Evolutionary conservation across 2,329 filamentous ascomycete genomes (phyloP).

Genomic region (Dactylellina haptotyla): DNA sequence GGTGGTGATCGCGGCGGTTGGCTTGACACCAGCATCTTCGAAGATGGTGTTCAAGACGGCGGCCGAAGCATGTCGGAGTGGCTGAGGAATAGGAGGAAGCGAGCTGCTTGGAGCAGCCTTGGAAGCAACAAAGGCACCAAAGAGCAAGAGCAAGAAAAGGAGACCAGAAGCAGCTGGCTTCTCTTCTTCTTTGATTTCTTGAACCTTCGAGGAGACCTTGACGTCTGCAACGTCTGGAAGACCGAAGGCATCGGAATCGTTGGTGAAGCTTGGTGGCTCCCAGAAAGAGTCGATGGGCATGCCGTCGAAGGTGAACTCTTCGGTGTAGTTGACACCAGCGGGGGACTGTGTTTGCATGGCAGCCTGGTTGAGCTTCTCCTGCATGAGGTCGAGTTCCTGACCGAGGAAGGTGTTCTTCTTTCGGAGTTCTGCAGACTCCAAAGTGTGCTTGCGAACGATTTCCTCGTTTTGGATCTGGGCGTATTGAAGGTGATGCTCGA

Average conservation of each 20-base stretch:
- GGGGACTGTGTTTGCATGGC: conserved; percentile 63
- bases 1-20: conserved; percentile 55
- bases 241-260: conserved; percentile 72
- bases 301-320: conserved; percentile 84
- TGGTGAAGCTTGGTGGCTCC: conserved; percentile 78
- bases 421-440: conserved; percentile 88
- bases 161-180: conserved; percentile 80
- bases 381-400: conserved; percentile 72
- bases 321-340: conserved; percentile 67
- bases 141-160: conserved; percentile 77
- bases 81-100: conserved; percentile 81
- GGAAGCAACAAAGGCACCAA: conserved; percentile 94
- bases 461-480: conserved; percentile 90
- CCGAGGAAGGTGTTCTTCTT: conserved; percentile 89
- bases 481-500: conserved; percentile 77
- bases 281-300: conserved; percentile 83
- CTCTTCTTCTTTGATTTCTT: conserved; percentile 71
- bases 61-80: conserved; percentile 80
- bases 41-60: conserved; percentile 81
- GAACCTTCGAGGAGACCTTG: conserved; percentile 66
- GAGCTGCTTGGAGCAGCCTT: conserved; percentile 77
- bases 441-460: conserved; percentile 84
- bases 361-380: conserved; percentile 69
- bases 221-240: conserved; percentile 55
- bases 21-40: conserved; percentile 76